Base-by-base conservation (phyloP, 2,329 filamentous ascomycete species). In the Aspergillus quadrilineatus region DNA sequence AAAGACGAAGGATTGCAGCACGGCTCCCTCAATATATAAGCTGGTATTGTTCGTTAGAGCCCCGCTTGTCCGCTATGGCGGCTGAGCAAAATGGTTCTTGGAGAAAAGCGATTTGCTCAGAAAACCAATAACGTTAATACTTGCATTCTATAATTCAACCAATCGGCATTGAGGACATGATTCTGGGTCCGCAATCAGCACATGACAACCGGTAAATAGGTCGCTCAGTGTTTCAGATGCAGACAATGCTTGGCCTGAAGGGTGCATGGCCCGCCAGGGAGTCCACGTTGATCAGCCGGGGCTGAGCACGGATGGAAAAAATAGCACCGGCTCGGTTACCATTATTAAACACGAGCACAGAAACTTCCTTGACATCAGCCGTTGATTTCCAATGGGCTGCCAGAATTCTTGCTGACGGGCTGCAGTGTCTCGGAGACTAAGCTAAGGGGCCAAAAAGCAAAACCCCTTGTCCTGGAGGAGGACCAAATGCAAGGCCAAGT, bases 251-350 rank as follows among this genome's bases (percentile, higher is more conserved):
- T 57, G 55, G 14, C 37, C 29, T 45, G 39, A 53, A 37, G 29
- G 15, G 49, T 17, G 44, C 41, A 53, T 47, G 55, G 41, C 34
- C 55, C 32, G 28, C 43, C 17, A 43, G 26, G 41, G 39, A 47
- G 49, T n/a, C 15, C 36, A 17, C 22, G 39, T 34, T 55, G 36
- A 53, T 50, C 49, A 49, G 50, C 50, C 44, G 55, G 49, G 55
- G 55, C 55, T 53, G 55, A 57, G 50, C 45, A 50, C 34, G 50
- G 44, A 42, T 53, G 30, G 32, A 34, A 45, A 57, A 57, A 57
- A 53, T 50, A 42, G 50, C 49, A 45, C 42, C 45, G 5, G 32
- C 14, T 30, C 41, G 39, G 45, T 48, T 50, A 28, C 32, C 26
- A 57, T 37, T 41, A 57, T 45, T 46, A 57, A 57, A 47, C 44